phyloP scores from a whole-genome alignment of 2,329 filamentous ascomycete genomes.

The Colletotrichum orchidophilum region DNA sequence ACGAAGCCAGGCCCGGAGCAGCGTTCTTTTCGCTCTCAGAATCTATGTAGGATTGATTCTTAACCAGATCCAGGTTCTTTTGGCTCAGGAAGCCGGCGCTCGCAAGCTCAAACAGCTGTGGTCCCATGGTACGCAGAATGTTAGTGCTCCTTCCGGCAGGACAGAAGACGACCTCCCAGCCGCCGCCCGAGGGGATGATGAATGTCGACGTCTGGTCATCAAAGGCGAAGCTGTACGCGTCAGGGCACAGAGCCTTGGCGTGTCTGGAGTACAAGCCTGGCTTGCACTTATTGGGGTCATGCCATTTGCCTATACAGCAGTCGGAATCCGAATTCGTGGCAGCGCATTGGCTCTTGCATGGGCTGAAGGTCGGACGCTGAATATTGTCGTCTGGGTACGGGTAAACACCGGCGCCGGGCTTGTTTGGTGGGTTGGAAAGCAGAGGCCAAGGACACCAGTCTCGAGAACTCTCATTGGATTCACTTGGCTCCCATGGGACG shows the following conservation, averaged over 20 bases:
- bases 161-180: conserved; percentile 83
- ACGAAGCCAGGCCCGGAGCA: conserved; percentile 4
- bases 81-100: conserved; percentile 49
- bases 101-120: conserved; percentile 59
- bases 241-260: conserved; percentile 81
- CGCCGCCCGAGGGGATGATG: conserved; percentile 72
- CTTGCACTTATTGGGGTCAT: conserved; percentile 69
- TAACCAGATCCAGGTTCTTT: conserved; percentile 37
- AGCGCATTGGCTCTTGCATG: conserved; percentile 81
- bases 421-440: conserved; percentile 72
- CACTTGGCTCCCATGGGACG: conserved; percentile 70
- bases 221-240: conserved; percentile 83
- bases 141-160: conserved; percentile 69
- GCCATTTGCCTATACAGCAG: conserved; percentile 79
- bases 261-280: conserved; percentile 74
- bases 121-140: conserved; percentile 62
- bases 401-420: conserved; percentile 80
- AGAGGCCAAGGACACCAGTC: conserved; percentile 86
- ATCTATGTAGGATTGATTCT: conserved; percentile 34
- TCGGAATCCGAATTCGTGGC: conserved; percentile 73
- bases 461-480: conserved; percentile 65
- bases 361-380: conserved; percentile 75
- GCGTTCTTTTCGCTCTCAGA: conserved; percentile 32
- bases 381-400: conserved; percentile 83
- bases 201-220: conserved; percentile 69